Base-by-base conservation (phyloP, 495 filamentous ascomycete genomes). In the Cudoniella acicularis region DNA sequence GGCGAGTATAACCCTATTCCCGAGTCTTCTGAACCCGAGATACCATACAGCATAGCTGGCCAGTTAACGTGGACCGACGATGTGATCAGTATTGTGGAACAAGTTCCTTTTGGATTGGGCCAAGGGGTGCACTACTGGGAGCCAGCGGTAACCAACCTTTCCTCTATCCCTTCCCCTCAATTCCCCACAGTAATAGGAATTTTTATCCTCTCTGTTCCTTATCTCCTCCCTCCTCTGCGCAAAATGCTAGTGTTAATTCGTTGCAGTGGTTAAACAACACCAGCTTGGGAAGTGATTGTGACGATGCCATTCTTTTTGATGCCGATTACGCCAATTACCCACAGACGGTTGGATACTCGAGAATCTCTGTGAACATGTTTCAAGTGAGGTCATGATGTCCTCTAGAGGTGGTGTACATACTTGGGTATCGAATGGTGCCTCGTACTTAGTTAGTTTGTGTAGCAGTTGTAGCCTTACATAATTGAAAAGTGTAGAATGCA, bases 111-210 rank as follows among this genome's bases (percentile, higher is more conserved):
- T 43, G 69, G 69, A n/a, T 57, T 73, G 41, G 75, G 75, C 0
- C 68, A 67, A 49, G 75, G 75, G 22, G 57, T 75, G 6, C 66
- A 69, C 51, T 76, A 76, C 53, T 78, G 75, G 75, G 74, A 78
- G 66, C 73, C 75, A 6, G 72, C 73, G 1, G n/a, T n/a, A n/a
- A n/a, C n/a, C n/a, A n/a, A n/a, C n/a, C n/a, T n/a, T n/a, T n/a
- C n/a, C n/a, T n/a, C n/a, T n/a, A n/a, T n/a, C n/a, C n/a, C n/a
- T n/a, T n/a, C n/a, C n/a, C n/a, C n/a, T n/a, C n/a, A n/a, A n/a
- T n/a, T n/a, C n/a, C n/a, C n/a, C n/a, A n/a, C n/a, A n/a, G n/a
- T n/a, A n/a, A n/a, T n/a, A n/a, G n/a, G n/a, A n/a, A n/a, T n/a
- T n/a, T n/a, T n/a, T n/a, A n/a, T n/a, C n/a, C n/a, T n/a, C n/a